These are phyloP conservation scores for Prunus persica DNA, from an alignment of 306 rosid species.

Conservation along the genomic window Prunus_persica_NCBIv2 NC_034016.1:953001-953500, in stretches of 20 bases:
- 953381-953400: no score
- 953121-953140: slow-evolving; percentile 41
- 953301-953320: no score
- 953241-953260: background rate
- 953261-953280: no score
- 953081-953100: slow-evolving; percentile 41
- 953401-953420: no score
- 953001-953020: slow-evolving; percentile 51
- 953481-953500: no score
- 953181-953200: slow-evolving; percentile 32
- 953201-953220: slow-evolving; percentile 40
- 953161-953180: slow-evolving; percentile 33
- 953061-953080: slow-evolving; percentile 39
- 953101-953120: slow-evolving; percentile 33
- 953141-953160: slow-evolving; percentile 29
- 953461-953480: no score
- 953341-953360: no score
- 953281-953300: no score
- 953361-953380: no score
- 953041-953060: slow-evolving; percentile 36
- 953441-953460: no score
- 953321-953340: no score
- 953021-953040: slow-evolving; percentile 56
- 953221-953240: slow-evolving; percentile 32
- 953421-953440: no score